phyloP scores from a whole-genome alignment of 1,284 basidiomycete species.

The Malassezia sp. region DNA sequence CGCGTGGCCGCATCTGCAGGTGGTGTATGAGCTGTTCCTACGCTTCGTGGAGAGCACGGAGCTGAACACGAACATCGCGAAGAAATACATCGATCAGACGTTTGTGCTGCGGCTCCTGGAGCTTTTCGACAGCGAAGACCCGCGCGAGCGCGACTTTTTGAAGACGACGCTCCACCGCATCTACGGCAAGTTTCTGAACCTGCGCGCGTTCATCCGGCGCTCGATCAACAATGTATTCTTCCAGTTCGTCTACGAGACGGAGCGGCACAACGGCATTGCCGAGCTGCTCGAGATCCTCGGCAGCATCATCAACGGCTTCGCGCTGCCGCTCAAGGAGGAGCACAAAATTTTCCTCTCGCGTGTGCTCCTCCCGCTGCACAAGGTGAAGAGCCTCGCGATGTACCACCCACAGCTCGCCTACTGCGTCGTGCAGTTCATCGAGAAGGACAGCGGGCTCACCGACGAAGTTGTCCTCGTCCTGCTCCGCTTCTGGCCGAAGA shows the following conservation, averaged over 20 bases:
- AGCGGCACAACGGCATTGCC: slow-evolving; percentile 97
- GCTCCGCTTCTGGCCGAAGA: slow-evolving; percentile 96
- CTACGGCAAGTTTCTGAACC: slow-evolving; percentile 98
- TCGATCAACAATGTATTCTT: slow-evolving; percentile 99
- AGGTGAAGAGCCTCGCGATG: slow-evolving; percentile 88
- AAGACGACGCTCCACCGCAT: slow-evolving; percentile 98
- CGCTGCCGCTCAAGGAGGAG: slow-evolving; percentile 93
- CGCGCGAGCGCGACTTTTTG: slow-evolving; percentile 94
- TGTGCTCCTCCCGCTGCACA: slow-evolving; percentile 91
- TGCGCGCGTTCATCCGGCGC: slow-evolving; percentile 93
- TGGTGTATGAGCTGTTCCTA: slow-evolving; percentile 99
- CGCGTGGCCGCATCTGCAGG: slow-evolving; percentile 98
- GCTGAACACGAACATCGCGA: slow-evolving; percentile 96
- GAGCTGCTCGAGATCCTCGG: slow-evolving; percentile 96
- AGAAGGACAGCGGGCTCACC: slow-evolving; percentile 84
- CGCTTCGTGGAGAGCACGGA: slow-evolving; percentile 96
- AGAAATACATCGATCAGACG: slow-evolving; percentile 89
- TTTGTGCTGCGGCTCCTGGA: slow-evolving; percentile 92
- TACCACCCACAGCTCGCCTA: slow-evolving; percentile 98
- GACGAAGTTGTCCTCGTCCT: slow-evolving; percentile 92
- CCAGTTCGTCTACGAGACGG: slow-evolving; percentile 96
- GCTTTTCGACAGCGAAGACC: slow-evolving; percentile 97
- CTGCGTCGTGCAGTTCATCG: slow-evolving; percentile 96
- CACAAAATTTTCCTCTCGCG: slow-evolving; percentile 97
- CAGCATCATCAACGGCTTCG: slow-evolving; percentile 99